phyloP scores from a whole-genome alignment of 495 filamentous ascomycete species.

The Daldinia grandis region DNA sequence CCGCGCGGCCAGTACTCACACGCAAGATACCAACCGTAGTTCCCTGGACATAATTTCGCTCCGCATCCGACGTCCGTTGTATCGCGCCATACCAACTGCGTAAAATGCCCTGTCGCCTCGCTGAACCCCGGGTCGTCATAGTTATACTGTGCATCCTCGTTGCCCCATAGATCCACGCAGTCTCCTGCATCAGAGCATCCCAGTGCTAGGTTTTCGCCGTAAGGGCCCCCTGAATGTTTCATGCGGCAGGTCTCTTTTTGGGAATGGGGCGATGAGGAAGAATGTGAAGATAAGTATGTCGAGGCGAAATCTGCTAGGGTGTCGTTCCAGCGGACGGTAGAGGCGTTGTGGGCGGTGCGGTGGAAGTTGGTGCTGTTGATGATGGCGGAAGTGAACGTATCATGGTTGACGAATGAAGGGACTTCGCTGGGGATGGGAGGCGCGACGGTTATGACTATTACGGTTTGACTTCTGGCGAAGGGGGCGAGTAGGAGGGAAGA shows the following conservation, averaged over 20 bases:
- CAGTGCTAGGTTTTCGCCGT: constrained; percentile 81
- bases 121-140: constrained; percentile 64
- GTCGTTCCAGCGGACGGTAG: constrained; percentile 69
- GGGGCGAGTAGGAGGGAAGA: constrained; percentile 15
- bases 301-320: constrained; percentile 65
- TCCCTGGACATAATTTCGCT: constrained; percentile 62
- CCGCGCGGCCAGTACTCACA: constrained; percentile 83
- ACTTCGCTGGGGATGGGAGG: constrained; percentile 43
- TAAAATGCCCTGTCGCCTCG: constrained; percentile 81
- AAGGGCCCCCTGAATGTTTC: constrained; percentile 69
- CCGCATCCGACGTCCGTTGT: constrained; percentile 77
- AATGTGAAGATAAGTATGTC: constrained; percentile 36
- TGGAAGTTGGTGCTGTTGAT: constrained; percentile 75
- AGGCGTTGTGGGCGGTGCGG: constrained; percentile 70
- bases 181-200: constrained; percentile 68
- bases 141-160: constrained; percentile 68
- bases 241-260: constrained; percentile 33
- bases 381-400: constrained; percentile 63
- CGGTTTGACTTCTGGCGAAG: constrained; percentile 29
- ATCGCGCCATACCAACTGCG: constrained; percentile 81
- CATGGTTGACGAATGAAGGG: constrained; percentile 58
- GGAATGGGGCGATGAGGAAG: constrained; percentile 43
- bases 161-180: constrained; percentile 72
- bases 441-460: constrained; percentile 41
- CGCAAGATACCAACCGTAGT: constrained; percentile 74